Evolutionary conservation across 73 alveolate species (phyloP), one percentile per base, ranked within the genome.

Genomic region (Effrenium voratum): DNA sequence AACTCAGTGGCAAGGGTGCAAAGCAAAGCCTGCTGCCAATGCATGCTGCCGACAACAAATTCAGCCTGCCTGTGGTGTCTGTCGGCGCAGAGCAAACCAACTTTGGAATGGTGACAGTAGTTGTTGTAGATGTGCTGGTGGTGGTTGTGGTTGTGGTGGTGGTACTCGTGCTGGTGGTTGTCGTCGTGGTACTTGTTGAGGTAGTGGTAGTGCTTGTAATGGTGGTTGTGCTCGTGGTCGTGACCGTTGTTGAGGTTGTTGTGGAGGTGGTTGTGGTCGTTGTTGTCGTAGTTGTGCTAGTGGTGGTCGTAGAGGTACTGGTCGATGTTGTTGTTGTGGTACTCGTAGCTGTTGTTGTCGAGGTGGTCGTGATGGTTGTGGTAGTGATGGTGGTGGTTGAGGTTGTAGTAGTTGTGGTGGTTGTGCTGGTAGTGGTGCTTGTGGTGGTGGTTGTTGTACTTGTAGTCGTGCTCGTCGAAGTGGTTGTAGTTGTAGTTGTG

Each of bases 91-190:
- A 72, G 32, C 94, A 85, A 46, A 85, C 82, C 94, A 85, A 44
- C 94, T 85, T 85, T 26, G 94, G 94, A 13, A 85, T 47, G 26
- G 94, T 85, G 81, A 85, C 94, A 15, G 94, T 85, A 3, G 94
- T 85, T 45, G 94, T 85, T 2, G 94, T 85, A 46, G 81, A 55
- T 4, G 94, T 85, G 22, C 79, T 83, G 76, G 93, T 83, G 6
- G 43, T 59, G 19, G 94, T 85, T 41, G 63, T 85, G 32, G 94
- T 85, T 15, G 63, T 57, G 10, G 94, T 85, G 32, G 94, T 55
- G 12, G 94, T 85, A 28, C 66, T 85, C 28, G 82, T 85, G 81
- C 46, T 85, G 22, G 82, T 85, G 1, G 82, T 85, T 8, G 82
- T 38, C 36, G 94, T 85, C 46, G 79, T 26, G 43, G 94, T 85